A percentile compares a stretch with the other conserved stretches of the same genome.
These are phyloP conservation scores for Pseudonitzschia pungens DNA, from an alignment of 108 stramenopile genomes.

Conservation along the genomic window DNA sequence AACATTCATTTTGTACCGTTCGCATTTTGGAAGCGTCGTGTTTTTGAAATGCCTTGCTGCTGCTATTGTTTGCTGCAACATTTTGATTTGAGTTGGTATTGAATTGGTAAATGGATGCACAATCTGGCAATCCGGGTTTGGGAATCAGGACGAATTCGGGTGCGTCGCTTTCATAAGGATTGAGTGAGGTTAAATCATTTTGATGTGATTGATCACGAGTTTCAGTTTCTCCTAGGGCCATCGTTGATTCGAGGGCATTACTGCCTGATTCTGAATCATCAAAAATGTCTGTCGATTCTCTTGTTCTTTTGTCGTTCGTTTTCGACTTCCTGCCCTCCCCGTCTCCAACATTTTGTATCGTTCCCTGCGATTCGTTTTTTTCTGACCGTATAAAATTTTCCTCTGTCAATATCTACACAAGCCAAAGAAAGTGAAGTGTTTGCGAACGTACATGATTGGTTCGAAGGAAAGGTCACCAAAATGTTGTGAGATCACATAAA, in stretches of 20 bases:
- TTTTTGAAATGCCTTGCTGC: background rate
- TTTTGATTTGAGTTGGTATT: background rate
- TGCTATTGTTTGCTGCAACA: background rate
- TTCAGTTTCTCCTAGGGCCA: no score
- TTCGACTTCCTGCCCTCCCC: background rate
- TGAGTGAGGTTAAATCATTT: background rate
- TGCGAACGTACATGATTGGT: background rate
- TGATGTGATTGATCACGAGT: no score
- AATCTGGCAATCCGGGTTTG: conserved; percentile 6
- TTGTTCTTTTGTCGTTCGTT: background rate
- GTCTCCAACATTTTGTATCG: background rate
- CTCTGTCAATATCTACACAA: conserved; percentile 19
- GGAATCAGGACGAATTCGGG: conserved; percentile 6
- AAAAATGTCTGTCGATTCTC: background rate
- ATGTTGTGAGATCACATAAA: no score
- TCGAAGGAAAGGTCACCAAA: background rate
- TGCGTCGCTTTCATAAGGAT: background rate
- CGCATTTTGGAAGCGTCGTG: conserved; percentile 19
- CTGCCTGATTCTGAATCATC: no score
- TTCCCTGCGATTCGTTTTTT: background rate
- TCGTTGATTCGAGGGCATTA: no score
- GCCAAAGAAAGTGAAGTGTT: background rate
- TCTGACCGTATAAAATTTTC: conserved; percentile 12
- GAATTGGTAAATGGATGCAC: conserved; percentile 8
- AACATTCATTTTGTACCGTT: conserved; percentile 55